A percentile compares a stretch with the other conserved stretches of the same genome.
Evolutionary conservation across 768 basidiomycete species (phyloP).

Genomic region (Boletus subparvulus): DNA sequence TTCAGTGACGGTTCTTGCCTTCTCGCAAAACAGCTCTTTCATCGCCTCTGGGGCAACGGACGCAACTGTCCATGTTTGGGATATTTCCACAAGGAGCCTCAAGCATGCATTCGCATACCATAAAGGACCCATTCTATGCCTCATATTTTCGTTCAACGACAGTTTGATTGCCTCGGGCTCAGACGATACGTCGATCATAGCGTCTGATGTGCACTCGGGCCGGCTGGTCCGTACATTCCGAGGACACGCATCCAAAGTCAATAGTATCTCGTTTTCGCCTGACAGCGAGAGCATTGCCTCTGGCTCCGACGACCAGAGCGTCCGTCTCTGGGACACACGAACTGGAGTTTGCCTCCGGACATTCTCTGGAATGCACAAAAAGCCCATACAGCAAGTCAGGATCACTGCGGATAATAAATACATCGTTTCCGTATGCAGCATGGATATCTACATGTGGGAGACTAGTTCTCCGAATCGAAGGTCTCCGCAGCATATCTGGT

Average conservation of each 20-base stretch:
- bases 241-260: constrained; percentile 20
- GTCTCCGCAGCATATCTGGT: constrained; percentile 15
- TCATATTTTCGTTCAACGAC: constrained; percentile 21
- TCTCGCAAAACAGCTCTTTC: constrained; percentile 8
- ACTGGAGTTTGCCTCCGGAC: constrained; percentile 20
- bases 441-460: constrained; percentile 15
- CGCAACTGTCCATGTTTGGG: constrained; percentile 18
- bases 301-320: constrained; percentile 19
- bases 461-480: constrained; percentile 4
- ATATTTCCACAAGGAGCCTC: constrained; percentile 1
- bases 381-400: constrained; percentile 16
- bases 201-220: constrained; percentile 14
- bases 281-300: constrained; percentile 20
- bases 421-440: constrained; percentile 14
- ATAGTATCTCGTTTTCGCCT: constrained; percentile 22
- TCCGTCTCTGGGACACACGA: constrained; percentile 26
- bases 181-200: constrained; percentile 10
- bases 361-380: constrained; percentile 13
- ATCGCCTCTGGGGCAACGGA: constrained; percentile 18
- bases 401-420: constrained; percentile 16
- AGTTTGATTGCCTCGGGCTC: constrained; percentile 16
- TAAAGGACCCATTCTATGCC: constrained; percentile 10
- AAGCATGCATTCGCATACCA: constrained; percentile 16
- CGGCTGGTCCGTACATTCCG: constrained; percentile 6
- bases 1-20: constrained; percentile 10